These are phyloP conservation scores for Epichloe festucae DNA, from an alignment of 2,329 filamentous ascomycete genomes.

Conservation along the genomic window DNA sequence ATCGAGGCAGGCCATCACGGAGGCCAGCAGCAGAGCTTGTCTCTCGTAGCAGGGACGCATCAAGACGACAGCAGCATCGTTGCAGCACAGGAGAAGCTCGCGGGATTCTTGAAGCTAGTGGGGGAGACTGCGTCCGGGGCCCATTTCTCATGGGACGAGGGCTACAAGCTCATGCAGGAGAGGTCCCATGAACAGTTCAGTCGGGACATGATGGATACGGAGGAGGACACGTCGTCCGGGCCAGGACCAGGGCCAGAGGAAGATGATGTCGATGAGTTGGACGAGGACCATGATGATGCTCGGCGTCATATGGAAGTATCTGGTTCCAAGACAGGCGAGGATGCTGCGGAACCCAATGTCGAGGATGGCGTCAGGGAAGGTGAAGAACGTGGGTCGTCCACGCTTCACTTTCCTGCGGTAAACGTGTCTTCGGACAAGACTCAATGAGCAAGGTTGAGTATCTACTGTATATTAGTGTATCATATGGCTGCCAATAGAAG, in stretches of 20 bases:
- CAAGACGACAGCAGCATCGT: neutral
- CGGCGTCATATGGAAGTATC: neutral
- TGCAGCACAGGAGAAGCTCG: neutral
- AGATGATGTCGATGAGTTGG: neutral
- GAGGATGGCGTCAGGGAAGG: no score
- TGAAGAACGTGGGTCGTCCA: no score
- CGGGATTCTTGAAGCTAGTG: constrained; percentile 16
- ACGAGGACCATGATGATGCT: neutral
- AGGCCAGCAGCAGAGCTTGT: constrained; percentile 37
- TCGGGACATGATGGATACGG: constrained; percentile 14
- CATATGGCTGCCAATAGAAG: neutral
- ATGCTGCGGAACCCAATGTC: no score
- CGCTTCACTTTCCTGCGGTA: no score
- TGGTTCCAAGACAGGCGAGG: no score
- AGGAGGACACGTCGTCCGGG: neutral
- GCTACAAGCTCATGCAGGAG: constrained; percentile 15
- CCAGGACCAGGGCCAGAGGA: neutral
- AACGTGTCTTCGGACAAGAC: neutral
- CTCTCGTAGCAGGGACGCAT: constrained; percentile 18
- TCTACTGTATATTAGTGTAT: neutral
- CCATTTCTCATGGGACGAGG: constrained; percentile 23
- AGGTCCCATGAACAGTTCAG: constrained; percentile 15
- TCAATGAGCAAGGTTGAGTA: neutral
- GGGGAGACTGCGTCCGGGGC: constrained; percentile 16
- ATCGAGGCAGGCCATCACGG: constrained; percentile 38